Conservation (phyloP, 192 early-diverging fungal species). For the Funneliformis geosporum region DNA sequence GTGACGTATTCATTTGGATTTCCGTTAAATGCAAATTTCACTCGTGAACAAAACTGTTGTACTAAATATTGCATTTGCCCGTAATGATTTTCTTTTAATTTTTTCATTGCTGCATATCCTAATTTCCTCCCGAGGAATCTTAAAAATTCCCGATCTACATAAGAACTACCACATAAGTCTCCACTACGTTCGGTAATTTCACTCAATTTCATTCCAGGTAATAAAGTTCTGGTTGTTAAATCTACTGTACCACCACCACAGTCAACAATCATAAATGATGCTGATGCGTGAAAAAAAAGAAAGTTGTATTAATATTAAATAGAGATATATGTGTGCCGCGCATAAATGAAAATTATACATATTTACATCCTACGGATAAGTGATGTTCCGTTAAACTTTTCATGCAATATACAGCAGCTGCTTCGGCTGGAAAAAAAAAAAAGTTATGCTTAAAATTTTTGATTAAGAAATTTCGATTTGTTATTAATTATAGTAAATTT, state of each 20-base stretch:
- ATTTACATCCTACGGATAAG: constrained; percentile 23
- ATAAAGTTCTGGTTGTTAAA: constrained; percentile 40
- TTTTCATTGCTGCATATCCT: constrained; percentile 41
- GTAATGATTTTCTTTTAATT: constrained; percentile 42
- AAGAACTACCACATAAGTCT: constrained; percentile 49
- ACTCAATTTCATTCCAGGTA: constrained; percentile 38
- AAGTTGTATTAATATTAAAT: background rate
- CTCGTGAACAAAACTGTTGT: constrained; percentile 27
- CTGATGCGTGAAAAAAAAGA: background rate
- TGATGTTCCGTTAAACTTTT: constrained; percentile 20
- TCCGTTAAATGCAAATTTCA: constrained; percentile 26
- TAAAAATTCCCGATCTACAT: constrained; percentile 49
- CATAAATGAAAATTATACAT: background rate
- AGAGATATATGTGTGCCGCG: background rate
- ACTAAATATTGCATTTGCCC: constrained; percentile 30
- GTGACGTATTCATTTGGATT: constrained; percentile 4
- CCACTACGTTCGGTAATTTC: constrained; percentile 38
- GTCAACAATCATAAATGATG: constrained; percentile 47
- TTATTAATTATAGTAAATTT: background rate
- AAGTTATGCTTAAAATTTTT: background rate
- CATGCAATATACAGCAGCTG: constrained; percentile 30
- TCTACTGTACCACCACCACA: constrained; percentile 50
- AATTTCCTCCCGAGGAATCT: constrained; percentile 50
- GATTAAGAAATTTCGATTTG: background rate
- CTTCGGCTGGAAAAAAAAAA: constrained; percentile 9